Evolutionary conservation across 495 filamentous ascomycete genomes (phyloP).

Genomic region (Podospora bellae-mahoneyi): DNA sequence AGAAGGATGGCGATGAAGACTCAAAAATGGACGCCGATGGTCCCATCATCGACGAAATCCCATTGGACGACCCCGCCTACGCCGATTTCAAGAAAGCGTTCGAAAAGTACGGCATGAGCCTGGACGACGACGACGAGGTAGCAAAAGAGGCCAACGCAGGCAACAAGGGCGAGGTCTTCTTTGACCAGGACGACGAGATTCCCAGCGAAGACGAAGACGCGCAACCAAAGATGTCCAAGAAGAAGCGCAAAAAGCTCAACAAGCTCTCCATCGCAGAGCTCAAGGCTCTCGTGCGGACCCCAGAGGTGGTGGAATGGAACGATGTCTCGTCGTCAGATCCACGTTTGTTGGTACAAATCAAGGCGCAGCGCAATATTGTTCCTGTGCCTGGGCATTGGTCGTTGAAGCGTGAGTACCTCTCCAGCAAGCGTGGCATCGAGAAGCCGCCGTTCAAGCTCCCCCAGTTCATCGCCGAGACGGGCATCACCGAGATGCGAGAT

Average conservation of each 20-base stretch:
- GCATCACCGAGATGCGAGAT: conserved; percentile 96
- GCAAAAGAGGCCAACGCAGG: conserved; percentile 59
- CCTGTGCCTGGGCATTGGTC: conserved; percentile 94
- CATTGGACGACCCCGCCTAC: conserved; percentile 72
- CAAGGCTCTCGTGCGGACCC: conserved; percentile 85
- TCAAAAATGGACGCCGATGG: conserved; percentile 45
- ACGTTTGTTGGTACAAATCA: conserved; percentile 85
- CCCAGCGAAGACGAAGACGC: conserved; percentile 79
- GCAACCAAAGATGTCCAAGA: conserved; percentile 76
- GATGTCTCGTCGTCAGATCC: conserved; percentile 92
- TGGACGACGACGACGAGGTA: conserved; percentile 55
- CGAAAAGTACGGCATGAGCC: conserved; percentile 59
- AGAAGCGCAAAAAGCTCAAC: conserved; percentile 83
- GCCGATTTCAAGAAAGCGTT: conserved; percentile 79
- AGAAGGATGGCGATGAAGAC: conserved; percentile 35
- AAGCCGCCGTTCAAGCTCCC: conserved; percentile 90
- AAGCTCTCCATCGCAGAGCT: conserved; percentile 93
- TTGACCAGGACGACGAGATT: conserved; percentile 82
- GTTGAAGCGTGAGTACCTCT: conserved; percentile 92
- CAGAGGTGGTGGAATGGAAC: conserved; percentile 96
- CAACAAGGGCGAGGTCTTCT: conserved; percentile 85
- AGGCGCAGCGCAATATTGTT: conserved; percentile 91
- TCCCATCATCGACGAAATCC: conserved; percentile 47
- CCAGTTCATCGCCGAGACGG: conserved; percentile 96
- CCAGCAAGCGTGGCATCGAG: conserved; percentile 91